Evolutionary conservation across 1,284 basidiomycete species (phyloP), one percentile per base, ranked within the genome.

Genomic region (Microbotryum scabiosae): DNA sequence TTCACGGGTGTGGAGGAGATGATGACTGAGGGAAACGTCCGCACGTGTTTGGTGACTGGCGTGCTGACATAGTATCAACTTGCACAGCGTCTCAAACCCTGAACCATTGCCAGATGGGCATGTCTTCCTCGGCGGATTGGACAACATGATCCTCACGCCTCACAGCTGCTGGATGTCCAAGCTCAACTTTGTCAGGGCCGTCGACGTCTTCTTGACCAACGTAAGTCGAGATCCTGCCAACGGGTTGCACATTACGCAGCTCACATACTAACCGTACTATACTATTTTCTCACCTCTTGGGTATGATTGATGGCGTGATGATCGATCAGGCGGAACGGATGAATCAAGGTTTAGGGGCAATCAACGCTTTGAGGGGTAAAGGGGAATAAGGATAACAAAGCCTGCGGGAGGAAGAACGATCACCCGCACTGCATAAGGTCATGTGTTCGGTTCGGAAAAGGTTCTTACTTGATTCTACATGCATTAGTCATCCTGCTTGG

Each of bases 81-180:
- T 21, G 20, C 48, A 16, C 60, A 68, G 66, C 51, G 74, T 75
- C 0, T 73, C 72, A 5, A 59, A 64, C 7, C 73, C 74, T 18
- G 73, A 75, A 51, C 74, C 74, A 0, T 64, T 75, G 12, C 66
- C 68, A 0, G 52, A 68, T 2, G 58, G 62, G n/a, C 68, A 66
- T 56, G 53, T 59, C 10, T 64, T 73, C 16, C 72, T 69, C 56
- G 66, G 54, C 36, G 36, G 36, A 7, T 62, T 72, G 20, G 50
- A 64, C 23, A 73, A 73, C 50, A 65, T 69, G 4, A 58, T 74
- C 49, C 55, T 75, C 23, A 75, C 74, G 8, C 73, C 74, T 16
- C 74, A 75, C 63, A 61, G 57, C 56, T 51, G 44, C 9, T 61
- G 59, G 4, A 26, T 52, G 23, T 60, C 60, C 10, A 51, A 47